Evolutionary conservation across 2,329 filamentous ascomycete species (phyloP).

Genomic region (Talaromyces rugulosus): DNA sequence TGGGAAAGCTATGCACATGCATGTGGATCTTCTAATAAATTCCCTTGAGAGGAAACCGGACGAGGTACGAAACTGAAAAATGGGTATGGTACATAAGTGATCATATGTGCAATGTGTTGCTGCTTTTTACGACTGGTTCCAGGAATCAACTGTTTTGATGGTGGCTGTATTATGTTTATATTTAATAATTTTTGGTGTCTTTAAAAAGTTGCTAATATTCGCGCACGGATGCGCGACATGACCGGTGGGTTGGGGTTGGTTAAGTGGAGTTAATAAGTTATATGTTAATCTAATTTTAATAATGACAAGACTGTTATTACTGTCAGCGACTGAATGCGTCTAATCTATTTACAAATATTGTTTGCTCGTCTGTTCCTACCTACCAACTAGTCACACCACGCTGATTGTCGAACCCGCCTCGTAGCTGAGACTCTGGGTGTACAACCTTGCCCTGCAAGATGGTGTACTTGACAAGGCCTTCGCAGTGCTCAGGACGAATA

Average conservation of each 20-base stretch:
- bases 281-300: background rate
- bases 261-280: background rate
- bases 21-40: background rate
- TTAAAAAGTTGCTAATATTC: background rate
- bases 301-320: background rate
- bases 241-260: background rate
- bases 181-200: background rate
- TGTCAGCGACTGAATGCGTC: background rate
- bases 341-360: background rate
- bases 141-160: background rate
- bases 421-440: constrained; percentile 74
- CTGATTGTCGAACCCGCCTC: constrained; percentile 76
- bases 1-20: background rate
- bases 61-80: background rate
- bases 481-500: constrained; percentile 78
- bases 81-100: background rate
- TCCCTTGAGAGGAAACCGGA: background rate
- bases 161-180: background rate
- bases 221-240: background rate
- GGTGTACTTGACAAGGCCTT: constrained; percentile 82
- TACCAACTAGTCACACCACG: constrained; percentile 65
- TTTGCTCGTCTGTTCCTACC: constrained; percentile 1
- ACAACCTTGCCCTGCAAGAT: constrained; percentile 85
- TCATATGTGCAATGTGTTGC: background rate
- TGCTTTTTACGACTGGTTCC: background rate